Evolutionary conservation across 2,329 filamentous ascomycete species (phyloP), one percentile per base, ranked within the genome.

Genomic region (Penicillium sp.): DNA sequence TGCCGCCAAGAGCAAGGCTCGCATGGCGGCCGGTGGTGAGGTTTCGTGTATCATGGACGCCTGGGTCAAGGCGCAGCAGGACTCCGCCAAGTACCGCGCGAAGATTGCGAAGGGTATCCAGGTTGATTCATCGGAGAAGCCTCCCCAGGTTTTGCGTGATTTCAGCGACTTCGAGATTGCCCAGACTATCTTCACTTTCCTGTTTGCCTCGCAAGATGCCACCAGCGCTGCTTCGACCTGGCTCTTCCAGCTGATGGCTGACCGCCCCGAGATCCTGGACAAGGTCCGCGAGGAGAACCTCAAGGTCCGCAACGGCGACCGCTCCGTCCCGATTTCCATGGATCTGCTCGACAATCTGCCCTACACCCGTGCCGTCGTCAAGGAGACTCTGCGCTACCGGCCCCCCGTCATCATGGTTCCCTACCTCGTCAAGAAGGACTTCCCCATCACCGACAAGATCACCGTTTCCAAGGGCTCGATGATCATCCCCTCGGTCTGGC

Each of bases 361-460:
- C 13, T 96, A 95, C 74, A 97, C 94, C 39, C 88, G 90, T 53
- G 92, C 91, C 36, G 90, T 96, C 39, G 89, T 97, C 60, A 90
- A 89, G 64, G 91, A 96, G 77, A 87, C 90, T 52, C 83, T 96
- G 59, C 89, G 94, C 68, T 97, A 95, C 80, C 89, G 92, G 50
- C 94, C 94, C 58, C 94, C 94, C 50, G 94, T 99, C 66, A 82
- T 96, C 73, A 96, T 99, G 90, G 90, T 96, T 45, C 94, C 94
- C 30, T 97, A 97, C 74, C 73, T 92, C 56, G 90, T 86, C 60
- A 97, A 97, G 86, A 96, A 95, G 80, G 78, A 89, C 50, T 99
- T 97, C 81, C 92, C 92, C 45, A 87, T 99, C 63, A 90, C 88
- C 24, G 83, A 88, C 31, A 81, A 79, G 31, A 96, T 97, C 76